Conservation (phyloP, 495 filamentous ascomycete genomes). For the Neurospora sublineolata region DNA sequence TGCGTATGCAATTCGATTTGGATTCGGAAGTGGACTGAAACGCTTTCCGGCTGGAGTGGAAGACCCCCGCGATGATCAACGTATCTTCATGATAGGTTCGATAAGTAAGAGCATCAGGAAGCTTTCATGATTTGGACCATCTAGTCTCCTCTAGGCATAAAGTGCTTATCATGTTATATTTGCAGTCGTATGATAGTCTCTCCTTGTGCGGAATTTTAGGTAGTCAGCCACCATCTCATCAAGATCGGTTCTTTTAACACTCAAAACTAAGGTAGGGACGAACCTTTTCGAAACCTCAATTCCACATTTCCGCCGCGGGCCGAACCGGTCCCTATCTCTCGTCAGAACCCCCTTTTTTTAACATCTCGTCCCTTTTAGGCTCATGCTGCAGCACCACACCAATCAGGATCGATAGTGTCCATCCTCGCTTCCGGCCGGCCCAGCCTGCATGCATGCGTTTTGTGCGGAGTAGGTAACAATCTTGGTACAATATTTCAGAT, state of each 20-base stretch:
- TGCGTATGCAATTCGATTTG: background rate
- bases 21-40: background rate
- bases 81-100: background rate
- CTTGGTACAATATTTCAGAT: background rate
- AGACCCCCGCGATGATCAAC: background rate
- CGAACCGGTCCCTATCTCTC: background rate
- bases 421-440: background rate
- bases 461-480: background rate
- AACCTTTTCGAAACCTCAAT: background rate
- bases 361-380: background rate
- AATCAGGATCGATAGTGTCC: background rate
- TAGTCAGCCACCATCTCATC: background rate
- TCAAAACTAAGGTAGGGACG: background rate
- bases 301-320: background rate
- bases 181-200: too few species aligned
- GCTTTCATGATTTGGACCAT: background rate
- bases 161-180: too few species aligned
- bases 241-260: background rate
- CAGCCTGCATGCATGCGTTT: background rate
- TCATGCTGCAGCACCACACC: background rate
- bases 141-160: too few species aligned
- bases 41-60: background rate
- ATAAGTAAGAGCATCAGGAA: background rate
- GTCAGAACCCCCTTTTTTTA: background rate
- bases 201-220: too few species aligned